Evolutionary conservation across 306 rosid species (phyloP).

Genomic region (Cucurbita argyrosperma): DNA sequence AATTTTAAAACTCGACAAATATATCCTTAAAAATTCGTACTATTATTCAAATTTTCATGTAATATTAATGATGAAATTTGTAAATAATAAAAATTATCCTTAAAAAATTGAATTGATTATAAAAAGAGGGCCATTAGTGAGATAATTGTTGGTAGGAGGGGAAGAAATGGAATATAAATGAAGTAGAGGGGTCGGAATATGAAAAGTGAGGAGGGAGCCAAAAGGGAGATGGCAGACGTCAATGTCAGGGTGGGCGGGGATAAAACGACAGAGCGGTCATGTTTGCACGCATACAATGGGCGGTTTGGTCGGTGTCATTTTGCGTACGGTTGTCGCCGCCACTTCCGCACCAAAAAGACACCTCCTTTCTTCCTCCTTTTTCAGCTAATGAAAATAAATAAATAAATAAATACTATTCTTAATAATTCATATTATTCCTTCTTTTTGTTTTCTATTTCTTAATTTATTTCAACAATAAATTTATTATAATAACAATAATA

Average conservation of each 20-base stretch:
- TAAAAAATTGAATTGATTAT: too few species aligned
- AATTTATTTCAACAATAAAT: too few species aligned
- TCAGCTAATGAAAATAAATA: too few species aligned
- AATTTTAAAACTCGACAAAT: too few species aligned
- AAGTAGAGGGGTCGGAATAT: not conserved
- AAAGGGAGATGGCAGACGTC: conserved; percentile 5
- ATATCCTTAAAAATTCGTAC: too few species aligned
- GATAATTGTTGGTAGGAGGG: not conserved
- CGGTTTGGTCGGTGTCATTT: conserved; percentile 57
- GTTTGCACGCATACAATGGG: conserved; percentile 24
- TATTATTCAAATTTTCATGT: too few species aligned
- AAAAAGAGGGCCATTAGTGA: not conserved
- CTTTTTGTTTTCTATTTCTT: too few species aligned
- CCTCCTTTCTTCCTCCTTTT: too few species aligned
- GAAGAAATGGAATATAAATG: not conserved
- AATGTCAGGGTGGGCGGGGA: not conserved
- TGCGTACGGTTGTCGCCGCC: not conserved
- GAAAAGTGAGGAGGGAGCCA: not conserved
- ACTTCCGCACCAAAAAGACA: too few species aligned
- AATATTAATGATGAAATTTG: not conserved
- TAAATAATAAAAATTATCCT: not conserved
- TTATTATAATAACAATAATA: too few species aligned
- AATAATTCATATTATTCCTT: too few species aligned
- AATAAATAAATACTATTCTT: too few species aligned
- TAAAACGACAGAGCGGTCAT: conserved; percentile 20